These are phyloP conservation scores for Scutellaria galericulata DNA, from an alignment of 257 asterid genomes.

Conservation along the genomic window DNA sequence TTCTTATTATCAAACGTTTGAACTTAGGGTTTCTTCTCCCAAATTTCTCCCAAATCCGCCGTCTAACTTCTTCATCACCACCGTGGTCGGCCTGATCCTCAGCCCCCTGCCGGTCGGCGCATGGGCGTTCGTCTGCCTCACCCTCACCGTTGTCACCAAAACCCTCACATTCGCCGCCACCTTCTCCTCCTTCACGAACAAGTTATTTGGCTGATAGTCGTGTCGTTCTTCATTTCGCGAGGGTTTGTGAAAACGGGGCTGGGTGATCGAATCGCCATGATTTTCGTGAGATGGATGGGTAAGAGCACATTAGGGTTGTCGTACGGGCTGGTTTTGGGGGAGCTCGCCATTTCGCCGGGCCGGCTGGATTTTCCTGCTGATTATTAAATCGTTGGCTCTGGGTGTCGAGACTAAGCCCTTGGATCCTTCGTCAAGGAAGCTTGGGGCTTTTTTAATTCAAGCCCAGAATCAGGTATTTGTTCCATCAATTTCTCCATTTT, in stretches of 20 bases:
- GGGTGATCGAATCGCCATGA: slow-evolving; percentile 76
- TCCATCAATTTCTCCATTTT: not conserved
- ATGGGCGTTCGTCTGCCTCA: slow-evolving; percentile 68
- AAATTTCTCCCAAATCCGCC: too few species aligned
- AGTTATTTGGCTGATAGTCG: slow-evolving; percentile 81
- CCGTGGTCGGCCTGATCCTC: slow-evolving; percentile 67
- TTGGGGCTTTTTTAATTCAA: slow-evolving; percentile 77
- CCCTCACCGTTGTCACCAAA: slow-evolving; percentile 54
- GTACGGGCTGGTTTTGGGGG: slow-evolving; percentile 71
- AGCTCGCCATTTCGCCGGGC: slow-evolving; percentile 75
- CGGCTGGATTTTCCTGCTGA: slow-evolving; percentile 85
- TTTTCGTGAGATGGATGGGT: slow-evolving; percentile 71
- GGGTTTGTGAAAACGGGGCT: slow-evolving; percentile 86
- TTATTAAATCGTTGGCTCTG: slow-evolving; percentile 66
- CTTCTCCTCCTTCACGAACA: slow-evolving; percentile 68
- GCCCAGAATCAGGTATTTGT: slow-evolving; percentile 71
- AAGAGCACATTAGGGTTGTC: slow-evolving; percentile 70
- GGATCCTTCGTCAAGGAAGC: slow-evolving; percentile 57
- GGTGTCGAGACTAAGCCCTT: slow-evolving; percentile 65
- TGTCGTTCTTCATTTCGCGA: slow-evolving; percentile 66
- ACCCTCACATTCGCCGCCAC: slow-evolving; percentile 75
- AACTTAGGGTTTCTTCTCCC: too few species aligned
- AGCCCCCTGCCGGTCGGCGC: slow-evolving; percentile 80
- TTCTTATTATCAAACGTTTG: too few species aligned
- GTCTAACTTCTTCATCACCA: slow-evolving; percentile 64